Evolutionary conservation across 1,139 yeast genomes (phyloP), one percentile per base, ranked within the genome.

Genomic region (Blastobotrys ciferrii): DNA sequence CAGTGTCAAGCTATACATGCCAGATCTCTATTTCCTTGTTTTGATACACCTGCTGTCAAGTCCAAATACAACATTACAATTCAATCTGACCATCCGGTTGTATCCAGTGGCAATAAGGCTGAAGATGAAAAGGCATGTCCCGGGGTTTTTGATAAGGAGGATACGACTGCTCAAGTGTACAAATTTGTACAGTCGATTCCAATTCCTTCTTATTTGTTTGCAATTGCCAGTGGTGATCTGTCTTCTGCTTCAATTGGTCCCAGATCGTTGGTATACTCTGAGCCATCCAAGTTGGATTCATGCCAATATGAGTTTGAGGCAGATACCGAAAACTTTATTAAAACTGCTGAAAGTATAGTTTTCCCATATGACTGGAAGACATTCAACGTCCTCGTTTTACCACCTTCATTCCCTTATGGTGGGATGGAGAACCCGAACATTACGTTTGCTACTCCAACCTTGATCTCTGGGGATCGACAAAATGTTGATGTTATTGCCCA

Each of bases 381-480:
- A 42, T 89, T 85, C 67, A 92, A 88, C 62, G 86, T 88, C 18
- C 73, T 89, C 47, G 81, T 89, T 35, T 76, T 88, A 55, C 96
- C 96, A 2, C 77, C 81, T 48, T 79, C 91, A 4, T 88, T 87
- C 77, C 96, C 96, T 2, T 89, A 87, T 61, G 96, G 96, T 53
- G 96, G 97, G 48, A 89, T 89, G 96, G 97, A 89, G 69, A 87
- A 87, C 64, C 95, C 96, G 48, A 87, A 87, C 66, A 80, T 87
- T 66, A 88, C 96, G 1, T 87, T 87, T 67, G 92, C 91, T 36
- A 89, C 96, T 0, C 96, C 96, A 41, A 88, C 97, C 0, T 74
- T 89, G 58, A 81, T 89, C 42, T 81, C 92, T 28, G 91, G 92
- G 43, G 96, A 89, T 68, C 75, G 94, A 52, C 83, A 87, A 51